Conservation (phyloP, 352 stramenopile genomes). For the Globisporangium recalcitrans region DNA sequence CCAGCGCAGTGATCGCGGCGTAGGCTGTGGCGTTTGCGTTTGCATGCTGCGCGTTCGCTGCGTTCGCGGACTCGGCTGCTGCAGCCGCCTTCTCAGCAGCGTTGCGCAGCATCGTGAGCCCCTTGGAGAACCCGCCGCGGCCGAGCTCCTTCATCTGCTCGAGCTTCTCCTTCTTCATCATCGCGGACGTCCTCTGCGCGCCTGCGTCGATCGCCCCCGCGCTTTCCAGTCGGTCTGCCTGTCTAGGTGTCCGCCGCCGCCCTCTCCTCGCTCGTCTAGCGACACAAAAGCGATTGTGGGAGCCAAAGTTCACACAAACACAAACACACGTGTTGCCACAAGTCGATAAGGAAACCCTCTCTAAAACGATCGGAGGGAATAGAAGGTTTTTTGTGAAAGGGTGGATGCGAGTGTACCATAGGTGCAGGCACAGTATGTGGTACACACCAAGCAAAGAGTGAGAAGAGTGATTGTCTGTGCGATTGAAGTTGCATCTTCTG, state of each 20-base stretch:
- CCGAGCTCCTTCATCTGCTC: slow-evolving; percentile 87
- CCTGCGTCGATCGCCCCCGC: not conserved
- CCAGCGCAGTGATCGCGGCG: slow-evolving; percentile 8
- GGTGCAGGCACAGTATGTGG: not conserved
- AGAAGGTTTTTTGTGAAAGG: not conserved
- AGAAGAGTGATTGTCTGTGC: not conserved
- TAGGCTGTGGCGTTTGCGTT: slow-evolving; percentile 3
- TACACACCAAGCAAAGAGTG: not conserved
- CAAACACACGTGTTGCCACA: too few relatives aligned
- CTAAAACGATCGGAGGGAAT: too few relatives aligned
- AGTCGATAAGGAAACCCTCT: too few relatives aligned
- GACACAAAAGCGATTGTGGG: slow-evolving; percentile 2
- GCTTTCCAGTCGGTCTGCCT: not conserved
- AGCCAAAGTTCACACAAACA: not conserved
- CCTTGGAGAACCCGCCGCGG: slow-evolving; percentile 64
- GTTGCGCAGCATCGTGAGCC: slow-evolving; percentile 70
- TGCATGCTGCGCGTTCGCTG: slow-evolving; percentile 6
- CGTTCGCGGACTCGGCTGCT: slow-evolving; percentile 8
- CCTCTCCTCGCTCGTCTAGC: not conserved
- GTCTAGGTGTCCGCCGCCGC: not conserved
- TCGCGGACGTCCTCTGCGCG: not conserved
- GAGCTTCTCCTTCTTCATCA: slow-evolving; percentile 87
- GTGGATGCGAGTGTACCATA: not conserved
- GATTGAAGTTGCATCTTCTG: not conserved
- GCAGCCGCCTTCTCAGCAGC: slow-evolving; percentile 24